These are phyloP conservation scores for Chytridiales sp. DNA, from an alignment of 371 early-diverging fungal species.

Conservation along the genomic window DNA sequence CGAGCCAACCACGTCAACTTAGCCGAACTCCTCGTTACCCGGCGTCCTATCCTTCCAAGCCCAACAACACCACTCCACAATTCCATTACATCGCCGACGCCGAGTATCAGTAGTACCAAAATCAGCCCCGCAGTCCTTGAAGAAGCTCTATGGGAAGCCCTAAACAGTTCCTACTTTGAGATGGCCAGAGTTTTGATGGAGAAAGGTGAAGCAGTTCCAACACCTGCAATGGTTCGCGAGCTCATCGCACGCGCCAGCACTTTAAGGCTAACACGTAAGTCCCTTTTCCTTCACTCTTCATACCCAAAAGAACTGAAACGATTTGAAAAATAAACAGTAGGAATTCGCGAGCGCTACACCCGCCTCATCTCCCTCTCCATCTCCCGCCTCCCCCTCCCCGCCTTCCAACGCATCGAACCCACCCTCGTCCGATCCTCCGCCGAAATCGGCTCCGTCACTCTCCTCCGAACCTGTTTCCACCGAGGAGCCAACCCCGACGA, in stretches of 20 bases:
- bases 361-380: conserved; percentile 14
- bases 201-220: conserved; percentile 12
- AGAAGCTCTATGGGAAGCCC: conserved; percentile 20
- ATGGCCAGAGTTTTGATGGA: conserved; percentile 26
- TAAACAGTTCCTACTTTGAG: conserved; percentile 12
- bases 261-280: conserved; percentile 25
- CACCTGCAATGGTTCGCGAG: conserved; percentile 17
- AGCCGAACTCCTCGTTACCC: conserved; percentile 12
- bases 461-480: background rate
- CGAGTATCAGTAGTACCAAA: no score
- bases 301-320: no score
- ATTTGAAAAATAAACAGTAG: no score
- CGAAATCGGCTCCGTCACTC: conserved; percentile 31
- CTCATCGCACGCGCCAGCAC: conserved; percentile 24
- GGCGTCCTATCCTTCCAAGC: no score
- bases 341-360: conserved; percentile 19
- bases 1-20: conserved; percentile 23
- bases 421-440: conserved; percentile 23
- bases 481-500: conserved; percentile 29
- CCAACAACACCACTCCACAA: no score
- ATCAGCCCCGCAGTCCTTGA: no score
- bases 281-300: no score
- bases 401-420: conserved; percentile 9
- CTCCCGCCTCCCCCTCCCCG: conserved; percentile 7
- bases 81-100: no score